These are phyloP conservation scores for Entelexis paramagnoliae DNA, from an alignment of 1,139 yeast genomes.

Conservation along the genomic window DNA sequence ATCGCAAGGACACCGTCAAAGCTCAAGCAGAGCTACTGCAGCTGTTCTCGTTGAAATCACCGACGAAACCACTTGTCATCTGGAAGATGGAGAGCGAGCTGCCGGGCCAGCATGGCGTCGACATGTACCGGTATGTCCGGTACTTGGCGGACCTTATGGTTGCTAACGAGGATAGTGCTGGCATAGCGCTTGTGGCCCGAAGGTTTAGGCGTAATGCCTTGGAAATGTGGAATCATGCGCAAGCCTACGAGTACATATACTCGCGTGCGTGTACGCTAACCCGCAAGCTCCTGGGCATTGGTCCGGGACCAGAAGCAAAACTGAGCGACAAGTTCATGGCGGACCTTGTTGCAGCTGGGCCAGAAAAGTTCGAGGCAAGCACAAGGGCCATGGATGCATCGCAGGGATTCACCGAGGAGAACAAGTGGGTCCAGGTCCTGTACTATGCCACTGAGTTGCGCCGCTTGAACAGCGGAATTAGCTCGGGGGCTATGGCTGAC, in stretches of 20 bases:
- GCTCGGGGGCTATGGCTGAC: slow-evolving; percentile 68
- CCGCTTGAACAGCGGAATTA: slow-evolving; percentile 69
- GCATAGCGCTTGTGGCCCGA: slow-evolving; percentile 33
- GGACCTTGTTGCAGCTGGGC: slow-evolving; percentile 3
- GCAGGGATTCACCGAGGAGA: background rate
- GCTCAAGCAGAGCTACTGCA: slow-evolving; percentile 51
- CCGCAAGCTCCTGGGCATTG: slow-evolving; percentile 41
- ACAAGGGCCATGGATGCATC: slow-evolving; percentile 11
- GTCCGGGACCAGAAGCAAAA: slow-evolving; percentile 4
- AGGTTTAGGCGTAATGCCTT: slow-evolving; percentile 16
- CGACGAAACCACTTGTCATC: slow-evolving; percentile 65
- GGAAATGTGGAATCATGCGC: slow-evolving; percentile 19
- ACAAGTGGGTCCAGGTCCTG: slow-evolving; percentile 29
- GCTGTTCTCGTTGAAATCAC: slow-evolving; percentile 52
- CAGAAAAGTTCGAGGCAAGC: slow-evolving; percentile 6
- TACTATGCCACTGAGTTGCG: slow-evolving; percentile 53
- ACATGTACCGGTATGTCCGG: slow-evolving; percentile 57
- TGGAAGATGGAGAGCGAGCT: slow-evolving; percentile 92
- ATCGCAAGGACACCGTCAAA: slow-evolving; percentile 40
- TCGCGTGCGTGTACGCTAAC: slow-evolving; percentile 38
- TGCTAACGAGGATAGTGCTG: slow-evolving; percentile 46
- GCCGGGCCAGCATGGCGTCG: slow-evolving; percentile 86
- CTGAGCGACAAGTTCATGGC: slow-evolving; percentile 16
- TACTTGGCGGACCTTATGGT: slow-evolving; percentile 52
- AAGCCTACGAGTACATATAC: slow-evolving; percentile 16